Evolutionary conservation across 2,329 filamentous ascomycete species (phyloP).

Genomic region (Fusarium udum): DNA sequence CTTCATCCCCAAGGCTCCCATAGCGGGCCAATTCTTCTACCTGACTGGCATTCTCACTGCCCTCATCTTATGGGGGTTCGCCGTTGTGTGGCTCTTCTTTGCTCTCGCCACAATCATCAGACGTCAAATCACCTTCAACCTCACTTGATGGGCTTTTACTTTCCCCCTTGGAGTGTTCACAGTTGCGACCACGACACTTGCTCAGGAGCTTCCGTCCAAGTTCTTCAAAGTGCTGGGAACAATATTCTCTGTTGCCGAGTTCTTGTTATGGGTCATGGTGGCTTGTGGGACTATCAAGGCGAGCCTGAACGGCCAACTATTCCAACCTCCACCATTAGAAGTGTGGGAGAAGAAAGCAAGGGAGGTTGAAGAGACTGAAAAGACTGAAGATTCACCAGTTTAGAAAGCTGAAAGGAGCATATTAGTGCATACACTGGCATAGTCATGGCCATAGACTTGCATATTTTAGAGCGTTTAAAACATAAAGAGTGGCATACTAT

Average conservation of each 20-base stretch:
- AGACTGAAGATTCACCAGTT: not conserved
- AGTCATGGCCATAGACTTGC: not conserved
- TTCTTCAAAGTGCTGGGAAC: constrained; percentile 47
- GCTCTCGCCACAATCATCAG: constrained; percentile 44
- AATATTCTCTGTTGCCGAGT: constrained; percentile 27
- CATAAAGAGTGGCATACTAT: rapidly evolving
- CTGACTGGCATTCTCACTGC: constrained; percentile 56
- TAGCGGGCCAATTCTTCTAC: constrained; percentile 65
- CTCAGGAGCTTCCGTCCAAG: constrained; percentile 43
- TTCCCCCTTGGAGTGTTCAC: constrained; percentile 51
- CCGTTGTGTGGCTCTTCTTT: constrained; percentile 48
- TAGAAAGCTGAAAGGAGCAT: not conserved
- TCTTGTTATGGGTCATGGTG: constrained; percentile 34
- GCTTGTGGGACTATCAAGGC: constrained; percentile 13
- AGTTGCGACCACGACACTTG: constrained; percentile 44
- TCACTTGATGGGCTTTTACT: constrained; percentile 53
- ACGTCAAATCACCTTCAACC: constrained; percentile 48
- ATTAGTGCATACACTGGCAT: not conserved
- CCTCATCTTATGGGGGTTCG: constrained; percentile 49
- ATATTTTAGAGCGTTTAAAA: not conserved
- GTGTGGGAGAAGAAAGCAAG: constrained; percentile 2
- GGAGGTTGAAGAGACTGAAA: not conserved
- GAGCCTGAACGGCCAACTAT: constrained; percentile 13
- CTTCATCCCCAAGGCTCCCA: constrained; percentile 51
- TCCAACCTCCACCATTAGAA: constrained; percentile 1